Evolutionary conservation across 352 stramenopile species (phyloP).

Genomic region (Phytopythium kandeliae): DNA sequence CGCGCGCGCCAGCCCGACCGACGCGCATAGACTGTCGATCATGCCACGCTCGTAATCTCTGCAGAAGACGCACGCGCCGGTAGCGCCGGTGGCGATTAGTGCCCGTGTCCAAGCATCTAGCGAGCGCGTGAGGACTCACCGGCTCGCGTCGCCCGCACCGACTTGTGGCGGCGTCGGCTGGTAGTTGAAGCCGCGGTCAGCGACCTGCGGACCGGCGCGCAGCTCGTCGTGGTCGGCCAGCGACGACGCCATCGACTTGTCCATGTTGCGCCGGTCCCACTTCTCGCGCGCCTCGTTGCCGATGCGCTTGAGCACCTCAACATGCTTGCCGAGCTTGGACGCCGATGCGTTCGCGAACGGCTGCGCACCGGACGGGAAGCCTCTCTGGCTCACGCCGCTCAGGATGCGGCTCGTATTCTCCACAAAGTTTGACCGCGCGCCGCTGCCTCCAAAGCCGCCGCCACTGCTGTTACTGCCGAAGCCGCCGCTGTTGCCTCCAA

Average conservation of each 20-base stretch:
- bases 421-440: conserved; percentile 28
- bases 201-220: conserved; percentile 47
- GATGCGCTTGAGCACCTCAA: conserved; percentile 81
- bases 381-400: conserved; percentile 25
- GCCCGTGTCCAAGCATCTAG: too few species aligned
- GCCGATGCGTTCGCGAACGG: conserved; percentile 32
- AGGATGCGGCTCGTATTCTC: conserved; percentile 64
- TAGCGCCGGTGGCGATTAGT: background rate
- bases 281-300: conserved; percentile 69
- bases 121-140: conserved; percentile 25
- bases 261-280: conserved; percentile 86
- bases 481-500: conserved; percentile 2
- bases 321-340: conserved; percentile 66
- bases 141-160: conserved; percentile 68
- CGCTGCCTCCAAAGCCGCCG: conserved; percentile 11
- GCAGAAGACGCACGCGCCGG: background rate
- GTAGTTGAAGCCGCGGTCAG: conserved; percentile 65
- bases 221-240: conserved; percentile 83
- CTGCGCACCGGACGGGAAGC: conserved; percentile 44
- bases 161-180: conserved; percentile 58
- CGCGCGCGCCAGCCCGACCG: conserved; percentile 65
- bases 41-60: conserved; percentile 83
- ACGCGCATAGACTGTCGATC: conserved; percentile 80
- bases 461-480: conserved; percentile 2
- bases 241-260: conserved; percentile 88